Evolutionary conservation across 352 stramenopile genomes (phyloP), one percentile per base, ranked within the genome.

Genomic region (Globisporangium cylindrosporum): DNA sequence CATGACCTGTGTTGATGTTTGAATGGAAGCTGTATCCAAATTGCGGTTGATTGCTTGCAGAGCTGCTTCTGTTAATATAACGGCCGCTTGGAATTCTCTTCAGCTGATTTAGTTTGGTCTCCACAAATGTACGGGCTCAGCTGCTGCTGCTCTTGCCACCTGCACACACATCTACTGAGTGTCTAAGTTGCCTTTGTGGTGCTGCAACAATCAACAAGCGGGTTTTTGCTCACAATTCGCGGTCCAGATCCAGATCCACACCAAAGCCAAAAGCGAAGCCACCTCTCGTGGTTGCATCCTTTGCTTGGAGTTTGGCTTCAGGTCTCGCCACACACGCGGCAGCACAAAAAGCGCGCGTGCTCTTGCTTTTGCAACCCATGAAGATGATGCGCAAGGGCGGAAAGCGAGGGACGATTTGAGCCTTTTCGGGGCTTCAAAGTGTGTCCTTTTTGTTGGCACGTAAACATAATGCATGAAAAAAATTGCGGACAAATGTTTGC

Each of bases 281-380:
- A 54, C 46, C 46, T 54, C 46, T 18, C 38, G 10, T 48, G 38
- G 18, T 48, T 48, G 38, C 38, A 48, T n/a, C 38, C 18, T 48
- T 48, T 48, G 38, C 38, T 48, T 48, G 38, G 38, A 8, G 4
- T 4, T 48, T 12, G 14, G 36, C 10, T 43, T 43, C 10, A 12
- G 36, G 36, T 43, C 36, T 43, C 36, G 4, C 36, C 36, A 48
- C 38, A 18, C 38, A 1, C 14, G 38, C 14, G 12, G 14, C 12
- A 20, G 38, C 14, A 48, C 38, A 48, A 48, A 48, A 48, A 20
- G 14, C 14, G 14, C 38, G 14, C 36, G 10, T 14, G 38, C 14
- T 10, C 38, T 48, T 54, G 46, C 46, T 24, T 54, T 54, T 51
- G 46, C 46, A 54, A 54, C 20, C 46, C 46, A 54, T 54, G 46